Percentiles rank a stretch among this genome's conserved stretches.
Evolutionary conservation across 2,329 filamentous ascomycete genomes (phyloP).

Genomic region (Ceratocystis diversiconidia): DNA sequence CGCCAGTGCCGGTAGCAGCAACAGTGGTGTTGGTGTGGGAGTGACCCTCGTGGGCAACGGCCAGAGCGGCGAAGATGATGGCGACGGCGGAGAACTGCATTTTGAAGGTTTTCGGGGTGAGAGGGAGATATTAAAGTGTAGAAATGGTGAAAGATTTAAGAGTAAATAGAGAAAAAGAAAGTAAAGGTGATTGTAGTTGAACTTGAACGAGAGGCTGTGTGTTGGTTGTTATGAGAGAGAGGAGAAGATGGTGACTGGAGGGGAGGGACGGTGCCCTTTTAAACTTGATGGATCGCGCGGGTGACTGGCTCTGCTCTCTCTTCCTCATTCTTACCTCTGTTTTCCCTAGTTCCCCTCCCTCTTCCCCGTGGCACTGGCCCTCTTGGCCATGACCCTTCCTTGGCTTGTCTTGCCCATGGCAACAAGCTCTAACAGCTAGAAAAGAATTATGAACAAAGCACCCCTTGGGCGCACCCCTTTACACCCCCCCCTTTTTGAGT

Average conservation of each 20-base stretch:
- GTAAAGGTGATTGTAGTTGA: conserved; percentile 16
- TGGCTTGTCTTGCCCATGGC: not conserved
- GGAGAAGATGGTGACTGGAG: not conserved
- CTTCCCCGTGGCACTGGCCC: not conserved
- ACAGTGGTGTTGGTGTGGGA: conserved; percentile 11
- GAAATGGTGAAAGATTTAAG: conserved; percentile 16
- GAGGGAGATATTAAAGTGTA: conserved; percentile 15
- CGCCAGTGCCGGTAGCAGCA: conserved; percentile 14
- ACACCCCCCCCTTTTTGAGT: not conserved
- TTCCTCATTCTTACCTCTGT: no score
- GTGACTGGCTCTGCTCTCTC: no score
- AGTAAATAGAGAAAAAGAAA: conserved; percentile 8
- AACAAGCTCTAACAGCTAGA: not conserved
- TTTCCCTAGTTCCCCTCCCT: no score
- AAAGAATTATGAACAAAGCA: not conserved
- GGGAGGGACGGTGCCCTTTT: conserved; percentile 13
- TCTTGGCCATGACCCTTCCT: not conserved
- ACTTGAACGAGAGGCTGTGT: conserved; percentile 18
- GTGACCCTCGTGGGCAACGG: conserved; percentile 3
- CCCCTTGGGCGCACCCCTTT: not conserved
- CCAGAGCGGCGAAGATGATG: conserved; percentile 17
- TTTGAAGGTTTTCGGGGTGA: conserved; percentile 3
- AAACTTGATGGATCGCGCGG: not conserved
- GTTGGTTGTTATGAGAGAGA: conserved; percentile 6
- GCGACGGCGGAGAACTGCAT: conserved; percentile 18